These are phyloP conservation scores for Hyphochytrium catenoides DNA, from an alignment of 352 stramenopile species.

Conservation along the genomic window DNA sequence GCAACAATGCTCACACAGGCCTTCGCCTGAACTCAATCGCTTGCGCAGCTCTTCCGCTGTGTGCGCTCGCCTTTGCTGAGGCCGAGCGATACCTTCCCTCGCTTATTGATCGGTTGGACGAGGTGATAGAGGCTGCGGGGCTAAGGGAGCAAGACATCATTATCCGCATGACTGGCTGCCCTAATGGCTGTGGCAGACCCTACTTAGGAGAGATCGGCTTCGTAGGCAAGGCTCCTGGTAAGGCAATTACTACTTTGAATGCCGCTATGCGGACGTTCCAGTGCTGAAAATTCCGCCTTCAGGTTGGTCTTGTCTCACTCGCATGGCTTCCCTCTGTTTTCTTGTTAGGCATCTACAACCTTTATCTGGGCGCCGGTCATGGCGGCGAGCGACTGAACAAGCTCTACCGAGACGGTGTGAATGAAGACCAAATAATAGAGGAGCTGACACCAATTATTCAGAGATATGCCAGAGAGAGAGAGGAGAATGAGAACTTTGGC, in stretches of 20 bases:
- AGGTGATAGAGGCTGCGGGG: slow-evolving; percentile 61
- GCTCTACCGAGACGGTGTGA: slow-evolving; percentile 44
- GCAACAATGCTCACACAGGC: slow-evolving; percentile 46
- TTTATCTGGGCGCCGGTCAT: slow-evolving; percentile 79
- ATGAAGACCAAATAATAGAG: slow-evolving; percentile 41
- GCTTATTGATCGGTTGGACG: slow-evolving; percentile 76
- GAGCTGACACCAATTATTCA: slow-evolving; percentile 43
- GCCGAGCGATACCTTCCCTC: slow-evolving; percentile 79
- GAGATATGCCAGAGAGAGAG: slow-evolving; percentile 35
- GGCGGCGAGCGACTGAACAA: slow-evolving; percentile 44
- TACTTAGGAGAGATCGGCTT: slow-evolving; percentile 96
- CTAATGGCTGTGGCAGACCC: slow-evolving; percentile 85
- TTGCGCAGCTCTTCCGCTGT: slow-evolving; percentile 84
- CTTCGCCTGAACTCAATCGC: slow-evolving; percentile 72
- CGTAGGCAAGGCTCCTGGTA: slow-evolving; percentile 81
- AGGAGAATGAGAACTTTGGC: slow-evolving; percentile 39
- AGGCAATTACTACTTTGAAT: too few species aligned
- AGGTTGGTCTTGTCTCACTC: too few species aligned
- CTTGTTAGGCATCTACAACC: slow-evolving; percentile 90
- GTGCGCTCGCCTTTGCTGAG: slow-evolving; percentile 87
- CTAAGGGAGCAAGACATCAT: slow-evolving; percentile 84
- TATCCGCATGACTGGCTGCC: slow-evolving; percentile 93
- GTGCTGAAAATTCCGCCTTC: too few species aligned
- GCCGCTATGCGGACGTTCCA: too few species aligned
- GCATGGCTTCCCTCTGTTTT: too few species aligned